Evolutionary conservation across 371 early-diverging fungal genomes (phyloP).

Genomic region (Actinomucor elegans): DNA sequence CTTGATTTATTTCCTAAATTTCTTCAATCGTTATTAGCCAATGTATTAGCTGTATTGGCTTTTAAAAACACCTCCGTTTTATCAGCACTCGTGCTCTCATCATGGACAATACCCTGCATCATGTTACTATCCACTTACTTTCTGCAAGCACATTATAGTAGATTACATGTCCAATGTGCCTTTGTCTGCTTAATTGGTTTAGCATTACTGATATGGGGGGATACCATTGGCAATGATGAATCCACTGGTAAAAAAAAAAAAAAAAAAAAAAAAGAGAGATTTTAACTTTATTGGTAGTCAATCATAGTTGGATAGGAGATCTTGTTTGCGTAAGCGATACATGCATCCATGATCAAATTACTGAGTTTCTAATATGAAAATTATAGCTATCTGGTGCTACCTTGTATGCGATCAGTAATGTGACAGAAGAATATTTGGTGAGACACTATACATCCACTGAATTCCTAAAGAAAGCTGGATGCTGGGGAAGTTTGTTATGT

Average conservation of each 20-base stretch:
- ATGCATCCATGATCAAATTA: too few species aligned
- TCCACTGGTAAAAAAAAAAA: conserved; percentile 16
- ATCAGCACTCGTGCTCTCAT: conserved; percentile 38
- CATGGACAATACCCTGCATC: conserved; percentile 49
- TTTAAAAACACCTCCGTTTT: conserved; percentile 46
- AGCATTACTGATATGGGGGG: conserved; percentile 37
- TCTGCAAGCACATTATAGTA: conserved; percentile 26
- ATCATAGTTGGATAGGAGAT: conserved; percentile 52
- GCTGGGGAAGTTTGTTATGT: conserved; percentile 34
- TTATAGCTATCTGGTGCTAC: conserved; percentile 41
- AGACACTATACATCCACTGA: conserved; percentile 27
- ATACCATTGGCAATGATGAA: conserved; percentile 18
- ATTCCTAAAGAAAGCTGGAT: conserved; percentile 34
- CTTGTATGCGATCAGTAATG: conserved; percentile 44
- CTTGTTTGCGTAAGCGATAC: conserved; percentile 33
- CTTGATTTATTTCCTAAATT: background rate
- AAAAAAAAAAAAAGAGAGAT: too few species aligned
- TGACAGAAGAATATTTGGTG: conserved; percentile 48
- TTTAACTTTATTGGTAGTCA: conserved; percentile 9
- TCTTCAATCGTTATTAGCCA: conserved; percentile 19
- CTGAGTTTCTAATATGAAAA: background rate
- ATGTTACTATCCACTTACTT: conserved; percentile 37
- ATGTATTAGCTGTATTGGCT: conserved; percentile 43
- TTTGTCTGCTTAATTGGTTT: conserved; percentile 32
- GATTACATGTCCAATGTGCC: conserved; percentile 30